A percentile compares a stretch with the other conserved stretches of the same genome.
Conservation (phyloP, 495 filamentous ascomycete genomes). For the Aspergillus heteromorphus region DNA sequence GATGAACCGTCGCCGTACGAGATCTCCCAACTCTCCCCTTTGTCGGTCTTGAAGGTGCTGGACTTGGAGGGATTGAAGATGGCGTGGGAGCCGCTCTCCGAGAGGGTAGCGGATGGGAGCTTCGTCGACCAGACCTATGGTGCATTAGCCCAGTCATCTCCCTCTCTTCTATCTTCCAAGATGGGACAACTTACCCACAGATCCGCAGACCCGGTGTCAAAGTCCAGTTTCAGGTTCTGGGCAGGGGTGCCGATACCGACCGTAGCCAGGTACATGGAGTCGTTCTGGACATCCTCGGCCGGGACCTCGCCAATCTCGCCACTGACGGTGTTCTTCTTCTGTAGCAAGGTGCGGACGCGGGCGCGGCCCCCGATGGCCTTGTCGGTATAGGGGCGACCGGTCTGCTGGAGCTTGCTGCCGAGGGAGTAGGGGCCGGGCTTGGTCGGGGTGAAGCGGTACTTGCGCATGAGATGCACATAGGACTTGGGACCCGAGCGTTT, state of each 20-base stretch:
- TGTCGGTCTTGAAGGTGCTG: slow-evolving; percentile 50
- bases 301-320: slow-evolving; percentile 51
- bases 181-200: slow-evolving; percentile 57
- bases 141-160: slow-evolving; percentile 4
- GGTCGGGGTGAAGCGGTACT: slow-evolving; percentile 67
- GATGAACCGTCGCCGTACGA: slow-evolving; percentile 67
- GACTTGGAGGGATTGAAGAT: slow-evolving; percentile 58
- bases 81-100: slow-evolving; percentile 31
- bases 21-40: slow-evolving; percentile 59
- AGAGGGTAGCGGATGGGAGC: slow-evolving; percentile 36
- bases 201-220: slow-evolving; percentile 75
- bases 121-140: slow-evolving; percentile 58
- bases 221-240: slow-evolving; percentile 63
- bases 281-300: slow-evolving; percentile 71
- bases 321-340: slow-evolving; percentile 41
- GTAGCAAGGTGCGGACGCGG: slow-evolving; percentile 39
- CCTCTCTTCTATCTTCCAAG: not conserved
- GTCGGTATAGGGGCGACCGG: slow-evolving; percentile 37
- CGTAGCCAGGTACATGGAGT: slow-evolving; percentile 62
- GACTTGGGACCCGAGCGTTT: slow-evolving; percentile 63
- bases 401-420: slow-evolving; percentile 38
- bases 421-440: slow-evolving; percentile 61
- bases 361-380: slow-evolving; percentile 43
- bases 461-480: slow-evolving; percentile 64
- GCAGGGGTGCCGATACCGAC: slow-evolving; percentile 63